A percentile compares a stretch with the other conserved stretches of the same genome.
phyloP scores from a whole-genome alignment of 179 eudicot genomes.

The Silene vulgaris region DNA sequence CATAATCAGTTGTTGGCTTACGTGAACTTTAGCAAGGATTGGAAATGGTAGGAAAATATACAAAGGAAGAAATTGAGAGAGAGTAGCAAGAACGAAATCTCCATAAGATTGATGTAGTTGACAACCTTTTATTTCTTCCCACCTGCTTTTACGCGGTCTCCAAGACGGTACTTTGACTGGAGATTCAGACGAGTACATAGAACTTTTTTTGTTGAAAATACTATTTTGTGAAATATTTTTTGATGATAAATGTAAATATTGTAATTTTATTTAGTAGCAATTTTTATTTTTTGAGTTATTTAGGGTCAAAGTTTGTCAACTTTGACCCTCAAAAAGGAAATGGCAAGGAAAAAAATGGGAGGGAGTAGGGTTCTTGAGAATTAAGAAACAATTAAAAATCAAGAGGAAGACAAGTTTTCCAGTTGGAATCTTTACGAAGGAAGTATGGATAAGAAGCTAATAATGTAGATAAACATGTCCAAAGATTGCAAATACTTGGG shows the following conservation, averaged over 20 bases:
- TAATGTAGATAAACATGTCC: neutral
- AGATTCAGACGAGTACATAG: no score
- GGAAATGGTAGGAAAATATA: neutral
- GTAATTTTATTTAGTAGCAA: no score
- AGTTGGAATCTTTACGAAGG: neutral
- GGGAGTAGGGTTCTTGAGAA: neutral
- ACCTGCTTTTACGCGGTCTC: no score
- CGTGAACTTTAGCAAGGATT: neutral
- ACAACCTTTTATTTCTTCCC: no score
- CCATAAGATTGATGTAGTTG: neutral
- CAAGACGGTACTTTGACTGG: no score
- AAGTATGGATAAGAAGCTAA: neutral
- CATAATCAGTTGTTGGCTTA: neutral
- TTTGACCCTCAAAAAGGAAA: no score
- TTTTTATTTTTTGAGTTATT: no score
- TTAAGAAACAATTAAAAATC: neutral
- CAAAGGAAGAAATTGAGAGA: neutral
- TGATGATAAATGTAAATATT: no score
- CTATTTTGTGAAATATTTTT: no score
- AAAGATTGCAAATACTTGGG: neutral
- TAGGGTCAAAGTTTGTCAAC: no score
- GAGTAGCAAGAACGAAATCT: neutral
- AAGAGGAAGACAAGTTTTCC: neutral
- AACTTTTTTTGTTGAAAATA: neutral
- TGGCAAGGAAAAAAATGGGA: no score